Evolutionary conservation across 306 rosid species (phyloP), one percentile per base, ranked within the genome.

Genomic region (Gleditsia sinensis): DNA sequence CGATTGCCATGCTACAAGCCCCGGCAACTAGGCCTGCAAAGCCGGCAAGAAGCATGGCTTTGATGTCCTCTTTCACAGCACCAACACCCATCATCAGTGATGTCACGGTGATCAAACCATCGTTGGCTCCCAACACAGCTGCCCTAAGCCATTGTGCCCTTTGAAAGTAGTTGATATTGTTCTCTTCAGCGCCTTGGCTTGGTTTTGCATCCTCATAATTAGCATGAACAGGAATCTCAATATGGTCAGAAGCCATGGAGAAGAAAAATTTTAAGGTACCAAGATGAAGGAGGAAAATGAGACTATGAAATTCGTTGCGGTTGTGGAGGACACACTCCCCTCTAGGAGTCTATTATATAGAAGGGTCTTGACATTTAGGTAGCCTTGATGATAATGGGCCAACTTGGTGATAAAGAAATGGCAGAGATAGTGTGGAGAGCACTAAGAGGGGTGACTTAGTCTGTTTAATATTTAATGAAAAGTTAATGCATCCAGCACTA

Each of bases 21-120:
- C 92, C 92, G 0, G 89, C 87, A 1, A 83, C 83, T 11, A 87
- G 67, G 5, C 92, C 96, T 0, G 87, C 87, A 10, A 87, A 90
- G 11, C 92, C 87, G 0, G 90, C 89, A 0, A 87, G 78, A 27
- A 87, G 81, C 86, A 87, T 85, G 57, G 80, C 75, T 39, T 57
- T 80, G 28, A 62, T 72, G 55, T 85, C 89, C 45, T 80, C 63
- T 25, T 79, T 78, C 7, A 85, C 84, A 17, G 87, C 89, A 45
- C 90, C 89, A n/a, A 87, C 83, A 3, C 89, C 88, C 60, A 87
- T 77, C 89, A 90, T 90, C 28, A 90, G 55, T 12, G 90, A 85
- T 25, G 92, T 68, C 6, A 85, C 88, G 0, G 87, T 60, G 34
- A 87, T 87, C 69, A 90, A 49, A 19, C 96, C 90, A 51, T 82